Percentiles rank a stretch among this genome's conserved stretches.
These are phyloP conservation scores for Eucommia ulmoides DNA, from an alignment of 257 asterid genomes.

Conservation along the genomic window DNA sequence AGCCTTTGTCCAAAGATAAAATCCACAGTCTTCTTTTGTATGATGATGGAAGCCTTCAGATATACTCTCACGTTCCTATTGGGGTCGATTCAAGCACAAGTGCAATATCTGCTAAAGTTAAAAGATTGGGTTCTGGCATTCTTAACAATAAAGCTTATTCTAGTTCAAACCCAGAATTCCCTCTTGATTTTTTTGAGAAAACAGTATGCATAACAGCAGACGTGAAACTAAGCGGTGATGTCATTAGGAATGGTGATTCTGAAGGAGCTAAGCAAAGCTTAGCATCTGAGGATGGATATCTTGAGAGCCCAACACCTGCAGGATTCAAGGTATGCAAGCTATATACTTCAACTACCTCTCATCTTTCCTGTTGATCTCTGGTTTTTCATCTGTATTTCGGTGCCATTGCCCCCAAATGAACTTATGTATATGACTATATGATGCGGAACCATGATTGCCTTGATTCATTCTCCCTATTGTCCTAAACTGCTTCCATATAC, in stretches of 20 bases:
- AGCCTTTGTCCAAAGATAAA: slow-evolving; percentile 95
- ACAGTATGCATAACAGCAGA: slow-evolving; percentile 81
- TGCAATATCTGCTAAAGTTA: slow-evolving; percentile 71
- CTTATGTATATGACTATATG: too few species aligned
- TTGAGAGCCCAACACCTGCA: slow-evolving; percentile 78
- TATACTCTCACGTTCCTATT: slow-evolving; percentile 67
- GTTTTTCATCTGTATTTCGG: too few species aligned
- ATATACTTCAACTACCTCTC: too few species aligned
- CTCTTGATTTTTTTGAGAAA: slow-evolving; percentile 93
- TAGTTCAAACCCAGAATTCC: slow-evolving; percentile 85
- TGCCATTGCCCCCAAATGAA: too few species aligned
- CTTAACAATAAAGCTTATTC: slow-evolving; percentile 84
- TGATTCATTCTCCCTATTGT: too few species aligned
- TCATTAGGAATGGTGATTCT: slow-evolving; percentile 84
- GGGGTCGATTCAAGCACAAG: slow-evolving; percentile 55
- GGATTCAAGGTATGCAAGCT: slow-evolving; percentile 99
- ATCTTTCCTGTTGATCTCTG: too few species aligned
- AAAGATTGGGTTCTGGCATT: slow-evolving; percentile 82
- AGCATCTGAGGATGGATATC: slow-evolving; percentile 93
- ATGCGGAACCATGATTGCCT: too few species aligned
- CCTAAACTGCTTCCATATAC: too few species aligned
- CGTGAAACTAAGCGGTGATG: slow-evolving; percentile 81
- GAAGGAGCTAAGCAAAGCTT: slow-evolving; percentile 86
- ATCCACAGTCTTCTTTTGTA: slow-evolving; percentile 86
- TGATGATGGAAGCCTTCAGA: slow-evolving; percentile 99